Conservation (phyloP, 2,329 filamentous ascomycete species). For the Parastagonospora avenae region DNA sequence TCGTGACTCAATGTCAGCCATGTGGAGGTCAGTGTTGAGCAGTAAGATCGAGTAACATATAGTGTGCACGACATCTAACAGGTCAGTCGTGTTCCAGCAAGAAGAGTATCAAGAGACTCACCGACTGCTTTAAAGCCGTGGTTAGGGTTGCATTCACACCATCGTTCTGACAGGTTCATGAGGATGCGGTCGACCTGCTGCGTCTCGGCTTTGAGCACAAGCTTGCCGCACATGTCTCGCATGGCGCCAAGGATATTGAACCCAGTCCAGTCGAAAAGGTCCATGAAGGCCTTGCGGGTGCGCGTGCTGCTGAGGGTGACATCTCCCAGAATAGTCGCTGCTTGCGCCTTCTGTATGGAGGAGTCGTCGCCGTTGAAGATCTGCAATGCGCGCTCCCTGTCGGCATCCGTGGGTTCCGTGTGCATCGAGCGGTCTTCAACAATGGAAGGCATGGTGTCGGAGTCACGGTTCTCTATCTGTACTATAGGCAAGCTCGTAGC, state of each 20-base stretch:
- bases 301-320: slow-evolving; percentile 57
- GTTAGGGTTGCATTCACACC: slow-evolving; percentile 90
- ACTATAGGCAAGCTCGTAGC: slow-evolving; percentile 57
- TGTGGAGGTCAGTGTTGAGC: slow-evolving; percentile 92
- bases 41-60: slow-evolving; percentile 96
- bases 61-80: slow-evolving; percentile 86
- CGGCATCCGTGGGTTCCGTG: slow-evolving; percentile 64
- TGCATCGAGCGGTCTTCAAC: slow-evolving; percentile 37
- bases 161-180: slow-evolving; percentile 84
- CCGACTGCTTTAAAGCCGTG: slow-evolving; percentile 91
- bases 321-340: slow-evolving; percentile 88
- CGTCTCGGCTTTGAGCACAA: slow-evolving; percentile 87
- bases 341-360: slow-evolving; percentile 77
- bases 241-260: slow-evolving; percentile 80
- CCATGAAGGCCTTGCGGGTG: slow-evolving; percentile 82
- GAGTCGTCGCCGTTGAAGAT: slow-evolving; percentile 87
- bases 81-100: slow-evolving; percentile 35
- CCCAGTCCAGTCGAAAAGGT: slow-evolving; percentile 83
- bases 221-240: slow-evolving; percentile 77
- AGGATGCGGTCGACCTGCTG: slow-evolving; percentile 96
- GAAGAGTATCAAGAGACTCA: slow-evolving; percentile 53
- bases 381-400: slow-evolving; percentile 76
- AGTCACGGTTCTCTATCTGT: slow-evolving; percentile 55
- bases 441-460: slow-evolving; percentile 43
- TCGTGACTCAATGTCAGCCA: slow-evolving; percentile 93